Conservation (phyloP, 2,329 filamentous ascomycete species). For the Grosmannia serpens region DNA sequence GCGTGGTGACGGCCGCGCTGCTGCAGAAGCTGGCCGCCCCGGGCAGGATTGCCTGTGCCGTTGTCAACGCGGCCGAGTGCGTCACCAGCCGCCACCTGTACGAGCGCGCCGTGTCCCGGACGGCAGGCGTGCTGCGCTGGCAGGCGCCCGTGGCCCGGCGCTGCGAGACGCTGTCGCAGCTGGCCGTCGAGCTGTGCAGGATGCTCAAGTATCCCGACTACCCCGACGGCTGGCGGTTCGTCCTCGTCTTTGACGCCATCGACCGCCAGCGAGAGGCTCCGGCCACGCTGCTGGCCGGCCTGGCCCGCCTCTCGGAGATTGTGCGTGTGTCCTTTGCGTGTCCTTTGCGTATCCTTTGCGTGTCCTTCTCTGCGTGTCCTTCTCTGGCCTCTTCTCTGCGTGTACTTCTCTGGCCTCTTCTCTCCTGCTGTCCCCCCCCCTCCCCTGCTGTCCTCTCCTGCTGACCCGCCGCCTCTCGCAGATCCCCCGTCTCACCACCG, state of each 20-base stretch:
- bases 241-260: slow-evolving; percentile 78
- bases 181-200: slow-evolving; percentile 60
- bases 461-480: slow-evolving; percentile 22
- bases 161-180: slow-evolving; percentile 70
- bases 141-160: slow-evolving; percentile 38
- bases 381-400: background rate
- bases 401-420: background rate
- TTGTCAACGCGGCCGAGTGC: slow-evolving; percentile 62
- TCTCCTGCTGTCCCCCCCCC: background rate
- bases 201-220: slow-evolving; percentile 39
- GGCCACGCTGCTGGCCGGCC: slow-evolving; percentile 64
- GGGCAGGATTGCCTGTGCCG: slow-evolving; percentile 36
- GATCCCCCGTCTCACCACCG: slow-evolving; percentile 66
- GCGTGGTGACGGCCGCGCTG: slow-evolving; percentile 52
- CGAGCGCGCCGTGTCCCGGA: slow-evolving; percentile 54
- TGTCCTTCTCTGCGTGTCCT: no score
- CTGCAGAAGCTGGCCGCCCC: slow-evolving; percentile 32
- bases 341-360: no score
- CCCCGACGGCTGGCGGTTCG: slow-evolving; percentile 45
- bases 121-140: slow-evolving; percentile 39
- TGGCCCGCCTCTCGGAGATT: slow-evolving; percentile 71
- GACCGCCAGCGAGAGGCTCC: slow-evolving; percentile 74
- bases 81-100: slow-evolving; percentile 69
- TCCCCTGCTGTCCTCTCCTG: background rate
- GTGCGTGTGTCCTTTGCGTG: slow-evolving; percentile 34